A percentile compares a stretch with the other conserved stretches of the same genome.
Conservation (phyloP, 331 rosid genomes). For the Phaseolus coccineus region DNA sequence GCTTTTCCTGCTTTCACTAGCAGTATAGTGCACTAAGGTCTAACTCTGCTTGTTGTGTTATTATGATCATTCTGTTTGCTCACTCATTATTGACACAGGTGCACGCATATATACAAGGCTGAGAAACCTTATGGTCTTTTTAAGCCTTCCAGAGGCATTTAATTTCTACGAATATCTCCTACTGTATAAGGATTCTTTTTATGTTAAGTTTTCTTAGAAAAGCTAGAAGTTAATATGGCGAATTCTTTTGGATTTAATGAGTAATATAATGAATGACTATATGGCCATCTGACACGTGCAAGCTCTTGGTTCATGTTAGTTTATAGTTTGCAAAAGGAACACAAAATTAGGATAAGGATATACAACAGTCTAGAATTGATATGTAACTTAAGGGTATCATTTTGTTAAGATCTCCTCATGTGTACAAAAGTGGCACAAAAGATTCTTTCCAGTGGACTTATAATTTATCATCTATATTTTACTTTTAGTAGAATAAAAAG, state of each 20-base stretch:
- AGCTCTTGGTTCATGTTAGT: background rate
- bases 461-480: constrained; percentile 4
- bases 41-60: constrained; percentile 22
- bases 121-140: constrained; percentile 13
- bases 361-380: background rate
- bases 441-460: background rate
- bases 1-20: constrained; percentile 5
- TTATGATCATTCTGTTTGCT: constrained; percentile 33
- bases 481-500: background rate
- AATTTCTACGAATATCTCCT: background rate
- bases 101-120: background rate
- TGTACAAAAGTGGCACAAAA: constrained; percentile 5
- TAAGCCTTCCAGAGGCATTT: constrained; percentile 4
- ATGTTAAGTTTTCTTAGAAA: background rate
- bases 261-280: background rate
- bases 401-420: background rate
- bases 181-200: background rate
- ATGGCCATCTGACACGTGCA: constrained; percentile 17
- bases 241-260: constrained; percentile 17
- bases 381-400: constrained; percentile 10
- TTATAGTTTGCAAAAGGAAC: constrained; percentile 19
- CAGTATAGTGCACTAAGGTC: constrained; percentile 17
- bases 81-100: constrained; percentile 14
- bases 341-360: constrained; percentile 12
- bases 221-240: background rate